Evolutionary conservation across 164 flowering plant genomes (phyloP), one percentile per base, ranked within the genome.

Genomic region (Stephania japonica): DNA sequence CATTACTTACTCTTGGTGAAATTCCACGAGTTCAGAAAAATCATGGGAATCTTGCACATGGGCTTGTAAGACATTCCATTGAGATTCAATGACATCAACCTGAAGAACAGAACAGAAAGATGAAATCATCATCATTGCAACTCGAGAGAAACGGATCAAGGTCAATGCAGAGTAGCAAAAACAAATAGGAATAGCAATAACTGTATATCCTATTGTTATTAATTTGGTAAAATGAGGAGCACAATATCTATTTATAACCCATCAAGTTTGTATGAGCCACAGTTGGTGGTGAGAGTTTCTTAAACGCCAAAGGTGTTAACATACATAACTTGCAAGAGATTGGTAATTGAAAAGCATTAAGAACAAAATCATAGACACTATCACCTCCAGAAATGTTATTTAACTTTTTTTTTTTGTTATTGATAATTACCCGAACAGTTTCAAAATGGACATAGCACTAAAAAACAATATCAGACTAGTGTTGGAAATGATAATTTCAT

Each of bases 11-110:
- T 93, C 97, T 81, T 91, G 98, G 82, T 96, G 99, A 78, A 89
- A 91, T 72, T 87, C 90, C 62, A 93, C 99, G 67, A 93, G 94
- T 75, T 92, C 95, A 62, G 97, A 88, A 76, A 96, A 96, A 86
- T 96, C 99, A 75, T 81, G 91, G 76, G 98, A 93, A 76, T 89
- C 92, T 77, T 88, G 91, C 72, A 96, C 89, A 81, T 81, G 93
- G 74, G 87, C 81, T 87, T 93, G 98, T 82, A 92, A 82, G 50
- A 89, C 84, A 75, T 92, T 92, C 97, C 98, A 95, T 72, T 96
- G 98, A 75, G 99, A 91, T 82, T 96, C 98, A 78, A 96, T 96
- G 73, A 96, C 99, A 81, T 95, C 98, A 78, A 96, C 99, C 98
- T 95, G 84, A 70, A 75, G 7, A 68, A 67, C 41, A 23, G 47